Evolutionary conservation across 352 stramenopile genomes (phyloP).

Genomic region (Sclerospora graminicola): DNA sequence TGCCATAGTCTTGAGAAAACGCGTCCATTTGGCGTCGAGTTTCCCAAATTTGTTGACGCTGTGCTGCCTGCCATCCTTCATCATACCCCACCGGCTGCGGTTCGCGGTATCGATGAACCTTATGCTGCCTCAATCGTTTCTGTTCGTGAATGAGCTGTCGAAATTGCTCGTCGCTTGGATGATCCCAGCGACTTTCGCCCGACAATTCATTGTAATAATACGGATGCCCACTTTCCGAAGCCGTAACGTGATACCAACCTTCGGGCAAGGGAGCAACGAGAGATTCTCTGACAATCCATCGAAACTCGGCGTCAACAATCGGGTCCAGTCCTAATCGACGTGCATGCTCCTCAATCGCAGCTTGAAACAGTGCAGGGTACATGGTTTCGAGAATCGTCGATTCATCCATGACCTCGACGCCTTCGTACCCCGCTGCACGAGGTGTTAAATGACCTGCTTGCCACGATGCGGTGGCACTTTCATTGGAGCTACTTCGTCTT

Average conservation of each 20-base stretch:
- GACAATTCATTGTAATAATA: conserved; percentile 80
- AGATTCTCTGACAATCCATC: conserved; percentile 72
- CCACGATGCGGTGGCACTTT: no score
- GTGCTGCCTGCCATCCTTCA: conserved; percentile 8
- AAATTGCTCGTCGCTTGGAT: conserved; percentile 67
- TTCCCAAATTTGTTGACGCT: no score
- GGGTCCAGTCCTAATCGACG: conserved; percentile 61
- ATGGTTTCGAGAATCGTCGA: conserved; percentile 43
- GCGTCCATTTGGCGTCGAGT: no score
- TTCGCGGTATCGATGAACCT: conserved; percentile 13
- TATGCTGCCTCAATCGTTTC: conserved; percentile 18
- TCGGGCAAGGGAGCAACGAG: conserved; percentile 58
- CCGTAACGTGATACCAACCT: conserved; percentile 59
- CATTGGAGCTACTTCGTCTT: conserved; percentile 8
- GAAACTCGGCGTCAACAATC: conserved; percentile 31
- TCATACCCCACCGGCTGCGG: conserved; percentile 22
- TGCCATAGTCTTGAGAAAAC: conserved; percentile 14
- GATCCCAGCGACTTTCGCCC: conserved; percentile 75
- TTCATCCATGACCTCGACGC: conserved; percentile 26
- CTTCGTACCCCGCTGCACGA: no score
- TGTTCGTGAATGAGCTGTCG: conserved; percentile 36
- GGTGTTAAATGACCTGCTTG: no score
- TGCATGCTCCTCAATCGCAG: conserved; percentile 64
- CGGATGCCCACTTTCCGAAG: conserved; percentile 40
- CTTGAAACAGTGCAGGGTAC: conserved; percentile 60